Evolutionary conservation across 805 yeast genomes (phyloP), one percentile per base, ranked within the genome.

Genomic region (Candida sithepensis): DNA sequence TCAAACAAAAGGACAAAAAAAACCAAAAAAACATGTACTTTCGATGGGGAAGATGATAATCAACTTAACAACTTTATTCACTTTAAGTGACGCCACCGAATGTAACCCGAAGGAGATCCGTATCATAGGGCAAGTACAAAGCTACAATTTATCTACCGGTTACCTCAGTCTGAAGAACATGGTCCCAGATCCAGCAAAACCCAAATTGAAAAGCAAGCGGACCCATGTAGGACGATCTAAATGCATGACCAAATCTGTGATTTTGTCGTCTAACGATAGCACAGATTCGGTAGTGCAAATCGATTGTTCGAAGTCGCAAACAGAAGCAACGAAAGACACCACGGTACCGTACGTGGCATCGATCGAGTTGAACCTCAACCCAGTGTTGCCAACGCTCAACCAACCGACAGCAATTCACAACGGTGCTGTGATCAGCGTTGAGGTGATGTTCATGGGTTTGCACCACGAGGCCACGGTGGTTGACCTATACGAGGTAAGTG

Each of bases 361-460:
- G 2, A 39, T 44, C 18, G 34, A 21, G 23, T 46, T 55, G 21
- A 54, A 53, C 42, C 34, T 52, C 20, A 40, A 48, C 22, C 41
- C 46, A 9, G 39, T 57, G 2, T 14, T 56, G 12, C 33, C 48
- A 12, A 30, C 26, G 3, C 24, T 9, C 12, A 55, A 14, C 18
- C 38, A 34, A 13, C 38, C 39, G 39, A 47, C 41, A 10, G 45
- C 22, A 16, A 13, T 53, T 49, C 38, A 32, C 24, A 43, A 47
- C 4, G 67, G 67, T 2, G 40, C 52, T 1, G 45, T 63, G 8
- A 54, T 62, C n/a, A 62, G 56, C 43, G 47, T 57, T 5, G 63
- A 63, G 16, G 53, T 54, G 0, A 30, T 52, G 10, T 55, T 47
- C 37, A 23, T 48, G 5, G 63, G 58, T 7, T 23, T 33, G n/a